Conservation (phyloP, 176 grass and related monocot species). For the Neostapfia colusana region DNA sequence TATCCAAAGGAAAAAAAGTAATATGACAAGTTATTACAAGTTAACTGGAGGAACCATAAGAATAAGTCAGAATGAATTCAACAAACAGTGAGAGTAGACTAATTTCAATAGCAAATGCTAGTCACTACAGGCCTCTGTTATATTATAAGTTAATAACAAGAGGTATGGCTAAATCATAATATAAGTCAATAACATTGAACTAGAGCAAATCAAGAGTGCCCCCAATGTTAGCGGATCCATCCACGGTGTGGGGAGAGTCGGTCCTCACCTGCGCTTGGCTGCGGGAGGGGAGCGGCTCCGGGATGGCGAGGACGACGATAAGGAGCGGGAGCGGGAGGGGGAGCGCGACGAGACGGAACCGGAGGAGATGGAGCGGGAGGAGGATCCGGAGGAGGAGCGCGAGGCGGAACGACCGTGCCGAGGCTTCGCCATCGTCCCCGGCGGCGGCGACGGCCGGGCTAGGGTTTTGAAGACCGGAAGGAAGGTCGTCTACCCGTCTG, state of each 20-base stretch:
- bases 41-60: no score
- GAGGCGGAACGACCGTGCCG: constrained; percentile 60
- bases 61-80: no score
- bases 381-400: constrained; percentile 64
- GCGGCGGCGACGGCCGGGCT: constrained; percentile 30
- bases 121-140: no score
- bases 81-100: no score
- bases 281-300: constrained; percentile 78
- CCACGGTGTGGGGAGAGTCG: background rate
- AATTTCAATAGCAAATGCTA: no score
- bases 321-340: constrained; percentile 43
- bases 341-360: constrained; percentile 46
- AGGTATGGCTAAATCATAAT: no score
- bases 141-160: no score
- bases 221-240: background rate
- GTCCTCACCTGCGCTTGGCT: constrained; percentile 58
- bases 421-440: constrained; percentile 79
- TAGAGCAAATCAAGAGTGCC: no score
- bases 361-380: constrained; percentile 53
- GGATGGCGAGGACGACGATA: constrained; percentile 74
- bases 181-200: no score
- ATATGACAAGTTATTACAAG: no score
- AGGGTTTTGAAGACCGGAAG: constrained; percentile 36
- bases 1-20: no score
- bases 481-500: no score